Percentiles rank a stretch among this genome's conserved stretches.
Conservation (phyloP, 1,284 basidiomycete genomes). For the Ustanciosporium gigantosporum region DNA sequence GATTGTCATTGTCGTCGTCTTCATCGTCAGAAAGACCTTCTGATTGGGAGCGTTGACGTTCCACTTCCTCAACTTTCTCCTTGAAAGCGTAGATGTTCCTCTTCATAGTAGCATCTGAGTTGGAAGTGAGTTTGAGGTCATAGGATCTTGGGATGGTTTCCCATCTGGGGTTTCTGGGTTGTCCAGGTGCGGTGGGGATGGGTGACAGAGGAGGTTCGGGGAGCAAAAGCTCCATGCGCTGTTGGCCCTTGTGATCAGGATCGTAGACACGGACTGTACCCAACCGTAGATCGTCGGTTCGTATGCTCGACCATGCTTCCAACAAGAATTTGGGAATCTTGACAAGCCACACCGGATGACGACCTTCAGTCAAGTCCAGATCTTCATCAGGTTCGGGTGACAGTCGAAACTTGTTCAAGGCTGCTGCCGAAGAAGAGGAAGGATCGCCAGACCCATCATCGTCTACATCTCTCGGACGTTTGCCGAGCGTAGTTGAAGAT, state of each 20-base stretch:
- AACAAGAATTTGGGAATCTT: constrained; percentile 65
- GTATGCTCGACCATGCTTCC: constrained; percentile 64
- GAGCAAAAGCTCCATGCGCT: constrained; percentile 55
- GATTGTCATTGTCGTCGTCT: constrained; percentile 15
- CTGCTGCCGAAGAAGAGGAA: not conserved
- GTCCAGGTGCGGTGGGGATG: constrained; percentile 30
- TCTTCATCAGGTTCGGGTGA: constrained; percentile 58
- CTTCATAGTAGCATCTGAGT: constrained; percentile 29
- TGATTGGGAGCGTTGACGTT: not conserved
- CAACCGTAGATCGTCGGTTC: constrained; percentile 63
- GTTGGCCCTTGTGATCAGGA: constrained; percentile 51
- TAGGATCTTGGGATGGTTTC: constrained; percentile 45
- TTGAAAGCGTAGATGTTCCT: constrained; percentile 56
- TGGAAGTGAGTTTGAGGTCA: constrained; percentile 51
- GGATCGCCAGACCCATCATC: constrained; percentile 3
- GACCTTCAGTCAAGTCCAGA: constrained; percentile 41
- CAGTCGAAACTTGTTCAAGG: constrained; percentile 5
- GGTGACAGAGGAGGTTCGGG: constrained; percentile 44
- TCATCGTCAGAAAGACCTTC: constrained; percentile 8
- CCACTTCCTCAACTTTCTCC: constrained; percentile 37
- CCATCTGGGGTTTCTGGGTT: constrained; percentile 16
- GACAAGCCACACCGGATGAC: constrained; percentile 56
- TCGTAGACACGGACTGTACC: constrained; percentile 65
- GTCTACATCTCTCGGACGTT: not conserved
- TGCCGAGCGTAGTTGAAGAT: not conserved